Conservation (phyloP, 768 basidiomycete genomes). For the Termitomyces sp. region DNA sequence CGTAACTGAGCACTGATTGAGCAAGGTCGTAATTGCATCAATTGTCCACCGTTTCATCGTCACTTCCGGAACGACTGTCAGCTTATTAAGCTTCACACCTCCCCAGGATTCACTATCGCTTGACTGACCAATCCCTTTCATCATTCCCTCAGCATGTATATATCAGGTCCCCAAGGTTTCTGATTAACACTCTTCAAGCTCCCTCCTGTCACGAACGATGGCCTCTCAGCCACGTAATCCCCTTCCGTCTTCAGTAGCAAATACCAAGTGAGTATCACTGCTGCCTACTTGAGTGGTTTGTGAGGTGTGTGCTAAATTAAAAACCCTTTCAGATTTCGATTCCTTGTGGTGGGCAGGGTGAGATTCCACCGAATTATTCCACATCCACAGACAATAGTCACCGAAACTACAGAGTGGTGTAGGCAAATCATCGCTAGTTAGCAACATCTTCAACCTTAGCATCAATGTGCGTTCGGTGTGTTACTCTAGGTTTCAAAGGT, state of each 20-base stretch:
- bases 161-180: not conserved
- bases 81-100: no score
- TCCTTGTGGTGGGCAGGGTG: conserved; percentile 4
- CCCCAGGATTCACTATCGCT: not conserved
- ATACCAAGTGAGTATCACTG: not conserved
- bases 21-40: no score
- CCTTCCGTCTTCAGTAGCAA: not conserved
- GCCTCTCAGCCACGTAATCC: not conserved
- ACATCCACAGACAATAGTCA: not conserved
- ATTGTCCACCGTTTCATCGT: no score
- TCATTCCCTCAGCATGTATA: not conserved
- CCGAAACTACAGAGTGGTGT: conserved; percentile 18
- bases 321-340: not conserved
- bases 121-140: not conserved
- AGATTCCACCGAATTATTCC: not conserved
- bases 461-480: not conserved
- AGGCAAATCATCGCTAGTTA: conserved; percentile 27
- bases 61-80: no score
- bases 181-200: not conserved
- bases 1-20: no score
- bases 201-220: not conserved
- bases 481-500: not conserved
- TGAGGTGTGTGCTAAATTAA: not conserved
- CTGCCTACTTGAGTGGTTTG: not conserved
- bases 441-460: conserved; percentile 20